A percentile compares a stretch with the other conserved stretches of the same genome.
These are phyloP conservation scores for Trichaptum fuscoviolaceum DNA, from an alignment of 768 basidiomycete genomes.

Conservation along the genomic window DNA sequence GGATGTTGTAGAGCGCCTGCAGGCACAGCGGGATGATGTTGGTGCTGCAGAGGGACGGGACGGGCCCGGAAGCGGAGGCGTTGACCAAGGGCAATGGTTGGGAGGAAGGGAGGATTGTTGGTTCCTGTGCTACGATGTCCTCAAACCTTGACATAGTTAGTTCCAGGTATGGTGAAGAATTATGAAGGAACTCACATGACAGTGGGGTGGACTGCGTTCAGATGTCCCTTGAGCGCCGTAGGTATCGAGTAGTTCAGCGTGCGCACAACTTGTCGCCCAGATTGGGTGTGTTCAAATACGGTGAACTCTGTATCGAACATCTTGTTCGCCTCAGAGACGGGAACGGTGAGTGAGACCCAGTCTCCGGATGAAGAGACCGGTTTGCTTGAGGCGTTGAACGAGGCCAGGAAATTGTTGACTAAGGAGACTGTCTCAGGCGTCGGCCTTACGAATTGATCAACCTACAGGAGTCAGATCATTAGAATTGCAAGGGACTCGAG, in stretches of 20 bases:
- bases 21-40: constrained; percentile 21
- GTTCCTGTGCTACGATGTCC: too few species aligned
- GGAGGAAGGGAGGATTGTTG: too few species aligned
- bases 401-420: too few species aligned
- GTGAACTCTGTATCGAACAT: constrained; percentile 13
- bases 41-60: constrained; percentile 8
- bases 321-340: constrained; percentile 11
- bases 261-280: neutral
- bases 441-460: constrained; percentile 9
- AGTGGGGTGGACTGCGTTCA: neutral
- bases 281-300: neutral
- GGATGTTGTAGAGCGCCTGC: constrained; percentile 20
- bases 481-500: neutral
- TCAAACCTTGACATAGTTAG: too few species aligned
- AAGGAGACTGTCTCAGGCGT: neutral
- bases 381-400: neutral
- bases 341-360: constrained; percentile 9
- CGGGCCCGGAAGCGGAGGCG: neutral
- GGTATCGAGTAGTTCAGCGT: constrained; percentile 6
- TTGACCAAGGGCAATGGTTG: too few species aligned
- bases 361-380: constrained; percentile 10
- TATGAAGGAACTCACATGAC: constrained; percentile 7
- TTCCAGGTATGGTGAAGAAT: too few species aligned
- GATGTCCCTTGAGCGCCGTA: neutral
- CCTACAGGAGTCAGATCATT: constrained; percentile 15